Conservation (phyloP, 768 basidiomycete species). For the Neoboletus subvelutipes region DNA sequence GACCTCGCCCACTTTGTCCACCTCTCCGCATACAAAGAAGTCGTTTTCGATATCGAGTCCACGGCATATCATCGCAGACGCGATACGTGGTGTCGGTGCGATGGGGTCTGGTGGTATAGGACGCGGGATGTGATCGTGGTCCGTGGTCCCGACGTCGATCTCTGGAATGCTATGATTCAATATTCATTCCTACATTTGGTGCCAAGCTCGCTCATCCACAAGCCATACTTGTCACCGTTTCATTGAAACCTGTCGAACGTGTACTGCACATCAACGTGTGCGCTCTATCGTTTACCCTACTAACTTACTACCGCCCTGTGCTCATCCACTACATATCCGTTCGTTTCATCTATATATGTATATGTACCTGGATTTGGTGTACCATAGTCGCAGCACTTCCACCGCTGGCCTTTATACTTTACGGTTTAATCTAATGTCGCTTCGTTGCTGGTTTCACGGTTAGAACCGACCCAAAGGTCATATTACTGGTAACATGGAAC, state of each 20-base stretch:
- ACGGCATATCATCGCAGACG: conserved; percentile 34
- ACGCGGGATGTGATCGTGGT: background rate
- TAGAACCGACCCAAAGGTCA: background rate
- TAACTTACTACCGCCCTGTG: background rate
- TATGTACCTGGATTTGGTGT: background rate
- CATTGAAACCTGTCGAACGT: too few species aligned
- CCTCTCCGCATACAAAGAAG: conserved; percentile 11
- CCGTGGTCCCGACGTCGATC: background rate
- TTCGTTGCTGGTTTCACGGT: background rate
- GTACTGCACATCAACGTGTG: too few species aligned
- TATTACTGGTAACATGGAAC: background rate
- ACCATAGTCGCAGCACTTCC: background rate
- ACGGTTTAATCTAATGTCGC: background rate
- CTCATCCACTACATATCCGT: background rate
- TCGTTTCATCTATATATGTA: background rate
- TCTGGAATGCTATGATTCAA: background rate
- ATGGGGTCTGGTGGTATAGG: conserved; percentile 20
- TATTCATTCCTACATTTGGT: background rate
- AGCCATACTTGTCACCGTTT: background rate
- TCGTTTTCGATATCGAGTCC: conserved; percentile 16
- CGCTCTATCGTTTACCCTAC: background rate
- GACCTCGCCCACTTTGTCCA: conserved; percentile 4
- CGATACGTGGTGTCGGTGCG: conserved; percentile 45
- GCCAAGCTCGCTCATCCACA: background rate
- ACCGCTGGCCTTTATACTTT: background rate